Percentiles rank a stretch among this genome's conserved stretches.
Conservation (phyloP, 345 rosid genomes). For the Boechera divaricarpa region DNA sequence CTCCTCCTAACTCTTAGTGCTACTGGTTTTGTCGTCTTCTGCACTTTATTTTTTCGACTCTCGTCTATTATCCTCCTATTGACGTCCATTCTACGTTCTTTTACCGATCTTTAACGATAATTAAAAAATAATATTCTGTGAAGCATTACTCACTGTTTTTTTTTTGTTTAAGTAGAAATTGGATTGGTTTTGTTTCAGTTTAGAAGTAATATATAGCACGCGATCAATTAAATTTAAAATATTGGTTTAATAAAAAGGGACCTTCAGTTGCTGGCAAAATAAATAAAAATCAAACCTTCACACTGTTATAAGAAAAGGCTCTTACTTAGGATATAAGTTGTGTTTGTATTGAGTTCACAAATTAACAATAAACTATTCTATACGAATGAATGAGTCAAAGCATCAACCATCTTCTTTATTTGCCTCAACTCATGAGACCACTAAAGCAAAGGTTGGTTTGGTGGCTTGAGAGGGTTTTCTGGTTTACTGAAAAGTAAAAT, state of each 20-base stretch:
- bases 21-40: slow-evolving; percentile 19
- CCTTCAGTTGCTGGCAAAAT: not conserved
- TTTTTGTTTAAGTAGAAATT: too few species aligned
- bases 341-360: not conserved
- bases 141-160: too few species aligned
- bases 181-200: too few species aligned
- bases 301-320: not conserved
- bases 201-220: too few species aligned
- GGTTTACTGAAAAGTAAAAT: not conserved
- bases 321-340: not conserved
- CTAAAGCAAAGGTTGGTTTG: slow-evolving; percentile 6
- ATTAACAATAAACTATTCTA: slow-evolving; percentile 1
- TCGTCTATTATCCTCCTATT: not conserved
- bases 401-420: slow-evolving; percentile 9
- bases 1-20: slow-evolving; percentile 6
- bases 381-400: slow-evolving; percentile 25
- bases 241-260: too few species aligned
- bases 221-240: too few species aligned
- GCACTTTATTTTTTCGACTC: not conserved
- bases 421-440: slow-evolving; percentile 24
- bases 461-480: not conserved
- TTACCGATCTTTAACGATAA: too few species aligned
- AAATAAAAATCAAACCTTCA: not conserved
- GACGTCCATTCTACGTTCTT: not conserved
- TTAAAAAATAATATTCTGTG: too few species aligned